Percentiles rank a stretch among this genome's conserved stretches.
phyloP scores from a whole-genome alignment of 2,329 filamentous ascomycete species.

The Plenodomus lindquistii region DNA sequence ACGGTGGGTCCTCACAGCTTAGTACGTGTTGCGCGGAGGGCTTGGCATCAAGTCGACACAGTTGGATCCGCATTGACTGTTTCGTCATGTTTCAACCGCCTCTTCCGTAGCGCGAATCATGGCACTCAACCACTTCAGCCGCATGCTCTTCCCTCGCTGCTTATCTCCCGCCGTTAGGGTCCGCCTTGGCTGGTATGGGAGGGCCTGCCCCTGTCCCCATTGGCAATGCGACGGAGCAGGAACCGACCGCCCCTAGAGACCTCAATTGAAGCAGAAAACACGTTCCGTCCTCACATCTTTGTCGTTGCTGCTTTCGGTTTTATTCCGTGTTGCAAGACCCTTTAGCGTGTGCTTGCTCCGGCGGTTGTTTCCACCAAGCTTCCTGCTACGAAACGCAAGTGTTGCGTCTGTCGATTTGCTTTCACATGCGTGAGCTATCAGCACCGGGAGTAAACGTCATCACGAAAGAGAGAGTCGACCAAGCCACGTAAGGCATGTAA shows the following conservation, averaged over 20 bases:
- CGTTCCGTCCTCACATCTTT: background rate
- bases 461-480: background rate
- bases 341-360: background rate
- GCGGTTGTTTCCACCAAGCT: background rate
- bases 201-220: slow-evolving; percentile 15
- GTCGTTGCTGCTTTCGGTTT: background rate
- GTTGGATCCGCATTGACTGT: slow-evolving; percentile 34
- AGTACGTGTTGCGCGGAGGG: slow-evolving; percentile 34
- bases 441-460: background rate
- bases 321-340: background rate
- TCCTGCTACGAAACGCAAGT: background rate
- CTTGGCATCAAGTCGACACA: slow-evolving; percentile 38
- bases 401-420: background rate
- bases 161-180: slow-evolving; percentile 21
- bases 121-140: slow-evolving; percentile 26
- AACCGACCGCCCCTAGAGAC: background rate
- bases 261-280: background rate
- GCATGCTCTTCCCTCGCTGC: slow-evolving; percentile 24
- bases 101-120: slow-evolving; percentile 23
- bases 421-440: background rate
- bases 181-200: slow-evolving; percentile 18
- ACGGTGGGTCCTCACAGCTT: slow-evolving; percentile 27
- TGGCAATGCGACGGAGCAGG: slow-evolving; percentile 1
- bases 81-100: slow-evolving; percentile 41
- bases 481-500: slow-evolving; percentile 6